Evolutionary conservation across 1,284 basidiomycete genomes (phyloP).

Genomic region (Cystobasidiaceae sp.): DNA sequence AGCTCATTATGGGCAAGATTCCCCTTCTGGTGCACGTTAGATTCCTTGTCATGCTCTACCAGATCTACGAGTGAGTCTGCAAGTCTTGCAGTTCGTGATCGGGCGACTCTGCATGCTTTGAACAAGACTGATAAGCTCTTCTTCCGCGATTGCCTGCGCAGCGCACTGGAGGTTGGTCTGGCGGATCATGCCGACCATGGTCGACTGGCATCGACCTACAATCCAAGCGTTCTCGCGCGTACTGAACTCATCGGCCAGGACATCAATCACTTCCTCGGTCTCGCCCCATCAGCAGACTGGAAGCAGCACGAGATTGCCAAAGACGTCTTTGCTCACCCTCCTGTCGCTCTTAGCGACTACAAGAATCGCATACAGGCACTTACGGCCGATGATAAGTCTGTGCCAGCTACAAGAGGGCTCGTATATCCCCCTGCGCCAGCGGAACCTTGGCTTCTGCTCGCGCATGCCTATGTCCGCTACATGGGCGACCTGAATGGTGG

Average conservation of each 20-base stretch:
- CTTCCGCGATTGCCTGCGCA: constrained; percentile 41
- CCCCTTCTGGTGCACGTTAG: constrained; percentile 47
- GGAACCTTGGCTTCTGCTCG: constrained; percentile 59
- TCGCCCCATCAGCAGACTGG: constrained; percentile 55
- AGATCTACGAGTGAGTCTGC: constrained; percentile 66
- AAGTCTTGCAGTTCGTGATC: neutral
- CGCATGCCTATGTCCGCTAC: constrained; percentile 76
- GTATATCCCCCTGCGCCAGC: constrained; percentile 48
- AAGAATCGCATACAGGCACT: constrained; percentile 52
- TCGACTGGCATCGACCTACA: constrained; percentile 63
- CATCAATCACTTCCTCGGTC: constrained; percentile 61
- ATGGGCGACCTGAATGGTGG: constrained; percentile 80
- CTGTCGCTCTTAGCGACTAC: constrained; percentile 56
- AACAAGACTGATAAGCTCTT: no score
- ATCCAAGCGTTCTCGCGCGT: constrained; percentile 63
- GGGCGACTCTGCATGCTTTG: no score
- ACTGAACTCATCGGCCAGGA: constrained; percentile 59
- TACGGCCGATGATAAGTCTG: constrained; percentile 31
- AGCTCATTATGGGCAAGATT: constrained; percentile 29
- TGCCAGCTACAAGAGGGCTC: constrained; percentile 1
- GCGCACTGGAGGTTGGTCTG: constrained; percentile 62
- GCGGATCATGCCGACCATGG: constrained; percentile 60
- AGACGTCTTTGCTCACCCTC: constrained; percentile 52
- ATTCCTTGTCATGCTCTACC: constrained; percentile 69
- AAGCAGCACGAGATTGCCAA: constrained; percentile 55